Base-by-base conservation (phyloP, 352 stramenopile genomes). In the Pilasporangium apinafurcum region DNA sequence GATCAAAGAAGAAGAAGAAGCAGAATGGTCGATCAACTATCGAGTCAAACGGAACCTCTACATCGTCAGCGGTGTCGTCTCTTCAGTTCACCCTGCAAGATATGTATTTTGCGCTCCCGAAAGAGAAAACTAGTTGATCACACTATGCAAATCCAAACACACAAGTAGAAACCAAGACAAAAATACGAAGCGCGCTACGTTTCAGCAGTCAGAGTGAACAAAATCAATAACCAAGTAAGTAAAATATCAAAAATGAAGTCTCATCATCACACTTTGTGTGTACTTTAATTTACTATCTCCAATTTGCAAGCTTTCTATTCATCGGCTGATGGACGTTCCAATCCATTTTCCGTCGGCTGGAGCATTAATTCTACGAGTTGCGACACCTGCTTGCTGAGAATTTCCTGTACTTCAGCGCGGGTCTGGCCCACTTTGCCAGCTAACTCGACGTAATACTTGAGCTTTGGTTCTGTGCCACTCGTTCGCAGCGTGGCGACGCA, bases 371-470 rank as follows among this genome's bases (percentile, higher is more conserved):
- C 59, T 34, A 94, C 71, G 45, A 94, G 78, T 50, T 84, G 59
- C 36, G 78, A 52, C 8, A 94, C 82, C 41, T 90, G 82, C 50
- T 68, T 68, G 16, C 41, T 53, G 20, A 91, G 53, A 26, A 80
- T 70, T 4, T 48, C 39, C 8, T 57, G 64, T 9, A 91, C 73
- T 22, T 89, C 74, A 18, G 66, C 63, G 17, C 75, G 78, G 34
- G 63, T 69, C 55, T 89, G 68, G 14, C 80, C 76, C 17, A 83
- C 63, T 22, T 68, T 55, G 17, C 79, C 83, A 18, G 78, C 76
- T 10, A 91, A 63, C 73, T 99, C 96, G 28, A 98, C 86, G 62
- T 99, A 99, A 60, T 98, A 98, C 70, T 99, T 99, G 49, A 99
- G 96, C 68, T 99, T 99, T 17, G 96, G 96, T 63, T 99, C 96